These are phyloP conservation scores for Tylopilus plumbeoviolaceoides DNA, from an alignment of 768 basidiomycete genomes.

Conservation along the genomic window DNA sequence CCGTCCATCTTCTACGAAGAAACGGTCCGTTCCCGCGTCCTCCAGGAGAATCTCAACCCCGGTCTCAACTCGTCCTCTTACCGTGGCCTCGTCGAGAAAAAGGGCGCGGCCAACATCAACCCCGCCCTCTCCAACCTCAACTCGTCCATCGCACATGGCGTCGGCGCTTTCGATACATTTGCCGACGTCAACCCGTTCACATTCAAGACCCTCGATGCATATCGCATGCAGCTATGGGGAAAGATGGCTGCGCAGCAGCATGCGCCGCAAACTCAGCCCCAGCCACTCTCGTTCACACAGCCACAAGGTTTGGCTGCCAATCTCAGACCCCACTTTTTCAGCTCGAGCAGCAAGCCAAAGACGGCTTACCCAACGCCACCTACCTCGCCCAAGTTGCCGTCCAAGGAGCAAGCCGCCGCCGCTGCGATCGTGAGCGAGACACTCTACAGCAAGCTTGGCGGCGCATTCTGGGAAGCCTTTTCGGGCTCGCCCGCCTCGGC, in stretches of 20 bases:
- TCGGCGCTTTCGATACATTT: conserved; percentile 68
- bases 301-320: conserved; percentile 38
- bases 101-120: conserved; percentile 29
- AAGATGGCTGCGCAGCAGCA: conserved; percentile 78
- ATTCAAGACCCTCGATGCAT: conserved; percentile 81
- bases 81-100: conserved; percentile 28
- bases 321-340: conserved; percentile 38
- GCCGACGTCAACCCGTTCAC: conserved; percentile 80
- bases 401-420: conserved; percentile 31
- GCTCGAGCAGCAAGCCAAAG: conserved; percentile 8
- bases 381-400: conserved; percentile 31
- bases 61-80: conserved; percentile 18
- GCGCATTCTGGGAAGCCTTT: conserved; percentile 89
- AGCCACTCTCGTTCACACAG: conserved; percentile 12
- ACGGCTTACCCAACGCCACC: conserved; percentile 42
- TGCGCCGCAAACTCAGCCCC: conserved; percentile 37
- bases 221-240: conserved; percentile 90
- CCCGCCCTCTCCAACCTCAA: conserved; percentile 28
- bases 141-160: conserved; percentile 20
- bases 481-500: conserved; percentile 39
- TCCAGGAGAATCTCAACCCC: conserved; percentile 27
- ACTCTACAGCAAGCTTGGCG: conserved; percentile 61
- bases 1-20: conserved; percentile 32
- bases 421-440: conserved; percentile 81
- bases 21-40: conserved; percentile 20